Conservation (phyloP, 2,329 filamentous ascomycete species). For the Fusarium caatingaense region DNA sequence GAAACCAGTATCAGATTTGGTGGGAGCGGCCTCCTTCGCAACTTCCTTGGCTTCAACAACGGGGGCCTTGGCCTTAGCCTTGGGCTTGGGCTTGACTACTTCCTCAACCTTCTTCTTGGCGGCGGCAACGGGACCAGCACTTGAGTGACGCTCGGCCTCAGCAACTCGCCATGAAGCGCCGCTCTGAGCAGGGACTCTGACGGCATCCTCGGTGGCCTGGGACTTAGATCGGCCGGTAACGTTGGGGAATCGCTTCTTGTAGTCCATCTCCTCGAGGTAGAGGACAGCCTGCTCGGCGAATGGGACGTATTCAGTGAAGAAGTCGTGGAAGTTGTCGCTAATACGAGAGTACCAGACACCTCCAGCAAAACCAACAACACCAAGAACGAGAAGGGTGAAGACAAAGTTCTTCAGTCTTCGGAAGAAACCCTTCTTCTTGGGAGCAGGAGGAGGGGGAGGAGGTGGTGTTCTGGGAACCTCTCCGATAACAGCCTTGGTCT, state of each 20-base stretch:
- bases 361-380: conserved; percentile 82
- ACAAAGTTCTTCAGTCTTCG: conserved; percentile 82
- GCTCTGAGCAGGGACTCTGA: conserved; percentile 87
- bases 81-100: conserved; percentile 49
- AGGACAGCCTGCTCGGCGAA: conserved; percentile 94
- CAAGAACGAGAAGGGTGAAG: conserved; percentile 79
- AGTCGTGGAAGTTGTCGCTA: conserved; percentile 98
- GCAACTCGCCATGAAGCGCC: conserved; percentile 85
- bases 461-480: conserved; percentile 51
- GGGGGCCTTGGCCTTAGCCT: conserved; percentile 32
- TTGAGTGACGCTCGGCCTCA: conserved; percentile 69
- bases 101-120: conserved; percentile 48
- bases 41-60: conserved; percentile 38
- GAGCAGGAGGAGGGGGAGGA: conserved; percentile 48
- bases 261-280: conserved; percentile 95
- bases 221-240: conserved; percentile 59
- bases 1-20: conserved; percentile 51
- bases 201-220: conserved; percentile 72
- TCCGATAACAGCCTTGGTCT: conserved; percentile 54
- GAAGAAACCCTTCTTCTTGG: conserved; percentile 72
- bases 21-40: conserved; percentile 47
- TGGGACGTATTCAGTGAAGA: conserved; percentile 97
- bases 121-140: conserved; percentile 59
- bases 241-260: conserved; percentile 82
- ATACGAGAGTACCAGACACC: conserved; percentile 93